Base-by-base conservation (phyloP, 1,284 basidiomycete genomes). In the Cryptococcus sp. region DNA sequence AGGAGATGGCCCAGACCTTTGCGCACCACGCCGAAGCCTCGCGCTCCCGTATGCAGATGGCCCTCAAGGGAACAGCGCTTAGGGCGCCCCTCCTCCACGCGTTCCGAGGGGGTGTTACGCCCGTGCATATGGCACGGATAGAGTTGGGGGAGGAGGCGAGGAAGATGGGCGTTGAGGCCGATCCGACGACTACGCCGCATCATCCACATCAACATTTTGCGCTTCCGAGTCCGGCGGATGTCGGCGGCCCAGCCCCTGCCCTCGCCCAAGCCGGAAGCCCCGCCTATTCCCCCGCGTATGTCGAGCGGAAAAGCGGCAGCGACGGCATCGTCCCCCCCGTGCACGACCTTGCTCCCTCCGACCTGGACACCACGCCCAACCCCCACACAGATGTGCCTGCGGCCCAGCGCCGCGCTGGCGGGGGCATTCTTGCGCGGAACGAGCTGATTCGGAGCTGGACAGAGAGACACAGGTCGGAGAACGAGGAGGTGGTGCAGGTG, bases 401-500 rank as follows among this genome's bases (percentile, higher is more conserved):
- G 5, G 51, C 44, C 18, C 38, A 52, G 12, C 35, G 23, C 15
- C 21, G 18, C 16, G 13, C 43, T 13, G 45, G 18, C 8, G 39
- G 62, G 7, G 85, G 88, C 9, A 79, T 83, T 5, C 87, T 92
- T 70, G 80, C 80, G 61, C 79, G 85, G 23, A 84, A 91, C 67
- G 81, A 85, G 76, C 77, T 83, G 42, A 87, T 91, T 42, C 82
- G 83, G 60, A 88, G 84, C 65, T 92, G 90, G 90, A 85, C 84
- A 2, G 77, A 75, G 50, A 80, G 89, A 46, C 85, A 91, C 72
- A 79, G 82, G 16, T 76, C 77, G n/a, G 75, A 78, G 50, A 67
- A 73, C 1, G 53, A 63, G 33, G 62, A 66, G 7, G 89, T 91
- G 0, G 66, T 92, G 24, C 76, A 79, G 1, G 77, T 92, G 2